These are phyloP conservation scores for Limonium bicolor DNA, from an alignment of 148 eudicot genomes.

Conservation along the genomic window DNA sequence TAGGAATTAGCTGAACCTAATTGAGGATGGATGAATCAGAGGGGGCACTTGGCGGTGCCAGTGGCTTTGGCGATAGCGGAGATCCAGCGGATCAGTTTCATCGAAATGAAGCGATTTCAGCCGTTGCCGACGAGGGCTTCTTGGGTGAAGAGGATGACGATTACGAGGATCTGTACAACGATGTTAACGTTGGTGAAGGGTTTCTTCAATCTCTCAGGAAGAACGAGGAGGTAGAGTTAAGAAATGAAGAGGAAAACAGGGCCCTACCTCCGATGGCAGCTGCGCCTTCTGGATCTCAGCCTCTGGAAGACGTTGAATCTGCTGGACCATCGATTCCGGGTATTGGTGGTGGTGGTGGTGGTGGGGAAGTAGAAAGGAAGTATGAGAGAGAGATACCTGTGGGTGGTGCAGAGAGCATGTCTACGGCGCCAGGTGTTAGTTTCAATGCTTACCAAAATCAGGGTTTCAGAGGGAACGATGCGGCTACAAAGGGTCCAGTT, in stretches of 20 bases:
- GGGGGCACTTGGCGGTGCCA: constrained; percentile 23
- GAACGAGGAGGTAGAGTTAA: constrained; percentile 34
- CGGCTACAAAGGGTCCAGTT: constrained; percentile 7
- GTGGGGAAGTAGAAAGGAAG: constrained; percentile 20
- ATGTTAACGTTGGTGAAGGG: constrained; percentile 80
- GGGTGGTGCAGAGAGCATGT: constrained; percentile 5
- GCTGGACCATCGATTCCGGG: constrained; percentile 12
- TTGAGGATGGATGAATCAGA: constrained; percentile 38
- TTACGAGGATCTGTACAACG: constrained; percentile 79
- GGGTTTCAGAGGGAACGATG: constrained; percentile 22
- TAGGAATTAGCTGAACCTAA: neutral
- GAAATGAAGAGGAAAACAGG: constrained; percentile 20
- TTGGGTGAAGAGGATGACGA: constrained; percentile 75
- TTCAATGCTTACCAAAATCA: constrained; percentile 30
- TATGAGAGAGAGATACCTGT: constrained; percentile 16
- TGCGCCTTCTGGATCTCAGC: constrained; percentile 7
- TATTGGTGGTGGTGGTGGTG: constrained; percentile 13
- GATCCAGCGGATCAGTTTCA: constrained; percentile 38
- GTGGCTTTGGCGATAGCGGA: constrained; percentile 16
- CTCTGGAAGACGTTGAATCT: constrained; percentile 9
- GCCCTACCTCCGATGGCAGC: constrained; percentile 11
- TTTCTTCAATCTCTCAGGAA: constrained; percentile 42
- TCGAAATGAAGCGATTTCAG: constrained; percentile 66
- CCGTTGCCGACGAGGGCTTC: constrained; percentile 64
- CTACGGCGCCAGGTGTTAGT: constrained; percentile 15